Conservation (phyloP, 306 rosid genomes). For the Delonix regia region DNA sequence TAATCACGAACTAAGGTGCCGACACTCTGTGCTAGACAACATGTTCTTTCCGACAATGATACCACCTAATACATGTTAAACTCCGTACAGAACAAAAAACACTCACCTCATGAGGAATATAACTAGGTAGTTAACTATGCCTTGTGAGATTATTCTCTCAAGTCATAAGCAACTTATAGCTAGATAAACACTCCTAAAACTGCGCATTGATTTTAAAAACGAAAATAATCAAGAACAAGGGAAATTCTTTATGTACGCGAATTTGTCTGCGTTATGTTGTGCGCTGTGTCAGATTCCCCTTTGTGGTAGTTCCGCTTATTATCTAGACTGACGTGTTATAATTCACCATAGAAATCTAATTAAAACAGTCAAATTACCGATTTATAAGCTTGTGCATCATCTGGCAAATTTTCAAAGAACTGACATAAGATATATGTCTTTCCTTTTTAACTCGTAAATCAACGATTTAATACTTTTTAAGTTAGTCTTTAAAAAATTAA, state of each 20-base stretch:
- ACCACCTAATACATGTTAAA: not conserved
- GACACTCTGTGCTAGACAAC: not conserved
- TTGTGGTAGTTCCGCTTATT: not conserved
- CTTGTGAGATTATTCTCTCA: slow-evolving; percentile 11
- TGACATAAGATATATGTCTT: no score
- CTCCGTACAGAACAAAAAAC: slow-evolving; percentile 7
- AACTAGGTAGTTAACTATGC: not conserved
- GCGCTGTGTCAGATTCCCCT: no score
- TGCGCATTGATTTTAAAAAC: not conserved
- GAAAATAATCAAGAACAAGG: not conserved
- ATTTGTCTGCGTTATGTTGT: not conserved
- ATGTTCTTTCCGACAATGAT: slow-evolving; percentile 37
- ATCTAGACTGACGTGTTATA: no score
- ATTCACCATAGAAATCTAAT: no score
- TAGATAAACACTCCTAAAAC: not conserved
- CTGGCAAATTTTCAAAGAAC: no score
- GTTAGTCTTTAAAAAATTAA: no score
- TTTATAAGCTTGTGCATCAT: no score
- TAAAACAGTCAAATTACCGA: no score
- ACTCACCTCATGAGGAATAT: slow-evolving; percentile 27
- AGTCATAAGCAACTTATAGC: not conserved
- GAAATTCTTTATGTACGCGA: not conserved
- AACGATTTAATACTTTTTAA: no score
- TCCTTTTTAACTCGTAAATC: no score
- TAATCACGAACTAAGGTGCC: slow-evolving; percentile 10